A percentile compares a stretch with the other conserved stretches of the same genome.
phyloP scores from a whole-genome alignment of 345 rosid genomes.

The Populus euphratica region DNA sequence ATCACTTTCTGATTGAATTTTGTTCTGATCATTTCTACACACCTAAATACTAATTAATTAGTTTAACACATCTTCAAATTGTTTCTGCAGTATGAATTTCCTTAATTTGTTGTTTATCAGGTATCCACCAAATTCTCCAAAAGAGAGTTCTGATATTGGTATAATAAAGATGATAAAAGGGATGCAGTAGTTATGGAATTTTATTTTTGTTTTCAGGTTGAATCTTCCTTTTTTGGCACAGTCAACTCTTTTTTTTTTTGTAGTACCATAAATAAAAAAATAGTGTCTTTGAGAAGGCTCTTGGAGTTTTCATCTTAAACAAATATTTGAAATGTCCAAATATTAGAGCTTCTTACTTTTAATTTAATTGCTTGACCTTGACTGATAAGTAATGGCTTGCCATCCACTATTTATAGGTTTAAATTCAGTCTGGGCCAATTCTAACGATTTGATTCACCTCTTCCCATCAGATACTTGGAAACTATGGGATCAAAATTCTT shows the following conservation, averaged over 20 bases:
- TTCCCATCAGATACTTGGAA: background rate
- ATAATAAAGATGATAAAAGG: background rate
- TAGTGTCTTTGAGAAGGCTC: background rate
- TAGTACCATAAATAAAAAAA: background rate
- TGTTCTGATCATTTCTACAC: background rate
- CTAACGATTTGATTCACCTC: background rate
- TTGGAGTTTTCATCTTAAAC: background rate
- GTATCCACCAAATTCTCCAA: background rate
- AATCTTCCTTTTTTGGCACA: background rate
- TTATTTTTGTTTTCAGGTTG: background rate
- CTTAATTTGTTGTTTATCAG: background rate
- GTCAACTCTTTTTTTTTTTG: background rate
- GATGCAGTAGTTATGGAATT: background rate
- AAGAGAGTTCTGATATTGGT: background rate
- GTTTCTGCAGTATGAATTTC: background rate
- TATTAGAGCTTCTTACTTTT: background rate
- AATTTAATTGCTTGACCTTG: background rate
- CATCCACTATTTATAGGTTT: background rate
- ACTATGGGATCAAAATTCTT: background rate
- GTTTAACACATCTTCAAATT: background rate
- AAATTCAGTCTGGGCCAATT: background rate
- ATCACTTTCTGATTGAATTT: background rate
- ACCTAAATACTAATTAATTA: background rate
- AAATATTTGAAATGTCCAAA: background rate
- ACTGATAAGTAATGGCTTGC: background rate